Conservation (phyloP, 2,329 filamentous ascomycete species). For the Cylindrodendrum hubeiense region DNA sequence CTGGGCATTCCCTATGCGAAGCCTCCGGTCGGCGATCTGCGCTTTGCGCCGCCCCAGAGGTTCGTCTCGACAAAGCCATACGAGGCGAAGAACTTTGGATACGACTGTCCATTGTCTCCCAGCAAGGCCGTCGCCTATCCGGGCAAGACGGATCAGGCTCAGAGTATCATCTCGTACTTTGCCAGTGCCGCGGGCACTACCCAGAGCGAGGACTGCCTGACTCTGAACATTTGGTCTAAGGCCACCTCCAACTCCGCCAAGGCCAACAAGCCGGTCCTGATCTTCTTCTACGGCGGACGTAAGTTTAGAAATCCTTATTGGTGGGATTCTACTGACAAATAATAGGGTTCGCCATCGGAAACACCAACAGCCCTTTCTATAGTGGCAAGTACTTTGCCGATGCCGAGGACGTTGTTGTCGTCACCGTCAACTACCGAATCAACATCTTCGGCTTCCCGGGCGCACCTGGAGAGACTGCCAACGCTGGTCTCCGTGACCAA, state of each 20-base stretch:
- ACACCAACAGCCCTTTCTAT: constrained; percentile 53
- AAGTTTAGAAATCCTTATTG: not conserved
- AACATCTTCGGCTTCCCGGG: constrained; percentile 58
- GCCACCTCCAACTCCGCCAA: constrained; percentile 26
- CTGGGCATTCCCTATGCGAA: constrained; percentile 56
- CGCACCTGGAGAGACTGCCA: constrained; percentile 39
- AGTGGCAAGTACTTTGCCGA: constrained; percentile 58
- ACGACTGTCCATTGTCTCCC: constrained; percentile 33
- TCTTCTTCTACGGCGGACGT: constrained; percentile 41
- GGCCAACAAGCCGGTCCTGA: constrained; percentile 35
- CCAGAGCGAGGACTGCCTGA: constrained; percentile 41
- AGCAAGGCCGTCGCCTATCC: constrained; percentile 37
- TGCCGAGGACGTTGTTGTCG: constrained; percentile 58
- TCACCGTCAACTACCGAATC: constrained; percentile 61
- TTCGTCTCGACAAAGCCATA: constrained; percentile 33
- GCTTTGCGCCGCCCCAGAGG: constrained; percentile 51
- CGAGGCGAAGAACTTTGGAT: constrained; percentile 29
- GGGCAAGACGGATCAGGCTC: constrained; percentile 34
- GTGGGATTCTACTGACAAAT: not conserved
- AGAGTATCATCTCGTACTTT: constrained; percentile 37
- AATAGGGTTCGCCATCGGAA: constrained; percentile 52
- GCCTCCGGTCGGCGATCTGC: constrained; percentile 51
- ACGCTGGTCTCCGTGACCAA: constrained; percentile 47
- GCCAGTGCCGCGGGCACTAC: constrained; percentile 31
- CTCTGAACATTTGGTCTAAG: constrained; percentile 39